Evolutionary conservation across 768 basidiomycete species (phyloP).

Genomic region (Pulveroboletus sp.): DNA sequence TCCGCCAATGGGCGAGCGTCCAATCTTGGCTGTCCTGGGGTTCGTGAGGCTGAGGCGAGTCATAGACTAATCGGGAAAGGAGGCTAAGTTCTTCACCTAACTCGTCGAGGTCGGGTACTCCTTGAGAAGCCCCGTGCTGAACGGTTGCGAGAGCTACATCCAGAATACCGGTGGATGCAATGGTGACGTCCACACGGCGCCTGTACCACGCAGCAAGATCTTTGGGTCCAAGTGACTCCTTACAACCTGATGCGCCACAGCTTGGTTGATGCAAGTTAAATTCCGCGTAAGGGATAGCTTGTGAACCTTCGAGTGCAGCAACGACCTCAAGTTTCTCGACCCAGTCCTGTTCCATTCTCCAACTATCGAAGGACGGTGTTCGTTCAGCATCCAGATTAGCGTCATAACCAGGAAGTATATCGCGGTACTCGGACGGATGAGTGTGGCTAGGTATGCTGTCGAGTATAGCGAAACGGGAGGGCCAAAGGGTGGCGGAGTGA

Average conservation of each 20-base stretch:
- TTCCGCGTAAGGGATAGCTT: slow-evolving; percentile 11
- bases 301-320: slow-evolving; percentile 35
- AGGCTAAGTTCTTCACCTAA: slow-evolving; percentile 90
- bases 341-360: slow-evolving; percentile 58
- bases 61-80: slow-evolving; percentile 83
- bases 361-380: slow-evolving; percentile 28
- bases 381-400: slow-evolving; percentile 41
- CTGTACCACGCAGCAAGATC: slow-evolving; percentile 74
- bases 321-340: slow-evolving; percentile 46
- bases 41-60: slow-evolving; percentile 47
- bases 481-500: slow-evolving; percentile 58
- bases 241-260: slow-evolving; percentile 2
- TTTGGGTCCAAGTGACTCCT: slow-evolving; percentile 12
- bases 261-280: slow-evolving; percentile 10
- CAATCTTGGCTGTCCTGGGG: slow-evolving; percentile 54
- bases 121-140: slow-evolving; percentile 82
- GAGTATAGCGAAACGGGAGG: slow-evolving; percentile 64
- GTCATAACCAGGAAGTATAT: slow-evolving; percentile 63
- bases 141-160: slow-evolving; percentile 74
- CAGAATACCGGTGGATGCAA: slow-evolving; percentile 66
- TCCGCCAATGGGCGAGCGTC: slow-evolving; percentile 70
- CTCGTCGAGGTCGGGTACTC: slow-evolving; percentile 72
- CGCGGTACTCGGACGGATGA: slow-evolving; percentile 55
- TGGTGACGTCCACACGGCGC: slow-evolving; percentile 54
- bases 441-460: slow-evolving; percentile 71